Evolutionary conservation across 371 early-diverging fungal genomes (phyloP).

Genomic region (Syncephalastrum monosporum): DNA sequence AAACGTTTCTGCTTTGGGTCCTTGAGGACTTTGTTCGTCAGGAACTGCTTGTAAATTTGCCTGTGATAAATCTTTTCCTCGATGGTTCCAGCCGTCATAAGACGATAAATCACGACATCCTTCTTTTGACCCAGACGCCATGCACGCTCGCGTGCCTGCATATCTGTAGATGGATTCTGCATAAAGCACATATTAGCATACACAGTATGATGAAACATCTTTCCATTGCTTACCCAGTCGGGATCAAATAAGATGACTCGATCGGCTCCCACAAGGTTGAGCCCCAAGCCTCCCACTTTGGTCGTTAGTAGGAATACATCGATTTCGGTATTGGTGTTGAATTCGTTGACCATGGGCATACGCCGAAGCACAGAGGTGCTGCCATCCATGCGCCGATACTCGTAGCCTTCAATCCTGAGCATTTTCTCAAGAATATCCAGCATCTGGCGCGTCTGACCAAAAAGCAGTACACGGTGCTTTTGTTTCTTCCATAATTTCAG

Average conservation of each 20-base stretch:
- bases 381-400: slow-evolving; percentile 95
- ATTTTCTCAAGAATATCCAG: slow-evolving; percentile 89
- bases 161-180: slow-evolving; percentile 95
- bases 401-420: slow-evolving; percentile 46
- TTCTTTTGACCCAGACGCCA: slow-evolving; percentile 94
- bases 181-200: background rate
- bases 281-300: slow-evolving; percentile 95
- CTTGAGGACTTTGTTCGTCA: slow-evolving; percentile 93
- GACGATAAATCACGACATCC: slow-evolving; percentile 92
- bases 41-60: slow-evolving; percentile 96
- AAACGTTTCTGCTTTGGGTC: slow-evolving; percentile 91
- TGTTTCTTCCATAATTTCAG: slow-evolving; percentile 85
- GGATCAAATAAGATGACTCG: slow-evolving; percentile 98
- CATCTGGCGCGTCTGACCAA: slow-evolving; percentile 97
- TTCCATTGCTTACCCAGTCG: slow-evolving; percentile 75
- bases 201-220: background rate
- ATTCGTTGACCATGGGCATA: slow-evolving; percentile 83
- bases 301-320: slow-evolving; percentile 96
- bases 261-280: slow-evolving; percentile 95
- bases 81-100: slow-evolving; percentile 97
- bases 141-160: slow-evolving; percentile 96
- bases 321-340: slow-evolving; percentile 67
- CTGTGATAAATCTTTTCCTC: slow-evolving; percentile 98
- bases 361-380: slow-evolving; percentile 85
- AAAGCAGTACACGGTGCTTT: slow-evolving; percentile 89